Conservation (phyloP, 1,284 basidiomycete genomes). For the Ustilago vetiveriae region DNA sequence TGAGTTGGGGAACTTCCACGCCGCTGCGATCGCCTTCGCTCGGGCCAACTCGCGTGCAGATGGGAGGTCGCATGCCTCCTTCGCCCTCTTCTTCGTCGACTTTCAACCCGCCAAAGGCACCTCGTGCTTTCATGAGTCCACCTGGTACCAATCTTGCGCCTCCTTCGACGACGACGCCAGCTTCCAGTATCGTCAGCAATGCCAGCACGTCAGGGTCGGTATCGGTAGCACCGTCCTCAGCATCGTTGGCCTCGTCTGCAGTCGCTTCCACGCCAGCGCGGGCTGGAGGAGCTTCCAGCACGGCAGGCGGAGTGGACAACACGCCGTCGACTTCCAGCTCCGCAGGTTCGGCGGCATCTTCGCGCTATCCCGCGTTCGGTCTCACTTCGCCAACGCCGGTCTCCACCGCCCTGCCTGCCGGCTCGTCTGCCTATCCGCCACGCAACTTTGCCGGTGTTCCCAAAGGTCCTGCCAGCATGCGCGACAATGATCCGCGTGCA, state of each 20-base stretch:
- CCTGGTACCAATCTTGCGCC: slow-evolving; percentile 10
- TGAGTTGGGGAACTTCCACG: slow-evolving; percentile 1
- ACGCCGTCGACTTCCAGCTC: slow-evolving; percentile 32
- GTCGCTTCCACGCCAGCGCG: slow-evolving; percentile 24
- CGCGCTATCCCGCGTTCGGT: slow-evolving; percentile 10
- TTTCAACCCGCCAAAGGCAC: slow-evolving; percentile 45
- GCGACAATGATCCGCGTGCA: slow-evolving; percentile 32
- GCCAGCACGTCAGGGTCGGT: background rate
- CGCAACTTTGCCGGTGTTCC: slow-evolving; percentile 50
- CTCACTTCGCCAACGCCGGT: slow-evolving; percentile 25
- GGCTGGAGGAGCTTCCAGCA: slow-evolving; percentile 9
- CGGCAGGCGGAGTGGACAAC: slow-evolving; percentile 14
- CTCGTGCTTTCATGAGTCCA: slow-evolving; percentile 41
- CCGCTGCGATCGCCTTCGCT: slow-evolving; percentile 28
- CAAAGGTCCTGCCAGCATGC: slow-evolving; percentile 54
- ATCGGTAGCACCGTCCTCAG: background rate
- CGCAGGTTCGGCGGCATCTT: slow-evolving; percentile 7
- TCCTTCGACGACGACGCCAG: background rate
- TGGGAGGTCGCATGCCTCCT: slow-evolving; percentile 17
- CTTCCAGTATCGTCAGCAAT: slow-evolving; percentile 3
- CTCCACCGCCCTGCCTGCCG: slow-evolving; percentile 11
- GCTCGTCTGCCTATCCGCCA: slow-evolving; percentile 7
- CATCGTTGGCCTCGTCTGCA: background rate
- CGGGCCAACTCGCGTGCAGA: slow-evolving; percentile 11
- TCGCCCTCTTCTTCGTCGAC: slow-evolving; percentile 21